phyloP scores from a whole-genome alignment of 2,329 filamentous ascomycete genomes.

The Cladobotryum protrusum region DNA sequence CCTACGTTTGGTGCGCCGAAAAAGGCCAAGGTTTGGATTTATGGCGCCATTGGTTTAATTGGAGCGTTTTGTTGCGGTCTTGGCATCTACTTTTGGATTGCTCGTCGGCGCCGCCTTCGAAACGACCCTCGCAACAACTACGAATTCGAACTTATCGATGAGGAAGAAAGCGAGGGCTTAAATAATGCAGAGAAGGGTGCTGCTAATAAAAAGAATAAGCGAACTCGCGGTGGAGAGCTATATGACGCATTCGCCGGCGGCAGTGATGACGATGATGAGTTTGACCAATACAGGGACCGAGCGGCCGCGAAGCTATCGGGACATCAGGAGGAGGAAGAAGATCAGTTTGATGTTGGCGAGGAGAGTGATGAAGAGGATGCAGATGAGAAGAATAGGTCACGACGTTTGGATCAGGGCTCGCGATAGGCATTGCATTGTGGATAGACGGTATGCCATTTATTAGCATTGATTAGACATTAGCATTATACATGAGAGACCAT shows the following conservation, averaged over 20 bases:
- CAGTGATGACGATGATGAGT: conserved; percentile 57
- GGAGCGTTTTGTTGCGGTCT: conserved; percentile 74
- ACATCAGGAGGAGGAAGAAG: conserved; percentile 27
- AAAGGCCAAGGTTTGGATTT: conserved; percentile 89
- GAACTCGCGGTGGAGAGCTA: conserved; percentile 72
- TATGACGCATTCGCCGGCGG: conserved; percentile 97
- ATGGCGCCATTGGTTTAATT: conserved; percentile 77
- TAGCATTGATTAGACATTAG: conserved; percentile 3
- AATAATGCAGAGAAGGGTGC: conserved; percentile 40
- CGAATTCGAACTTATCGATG: conserved; percentile 88
- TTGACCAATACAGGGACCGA: conserved; percentile 37
- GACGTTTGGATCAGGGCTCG: conserved; percentile 6
- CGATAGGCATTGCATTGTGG: no score
- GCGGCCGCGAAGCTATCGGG: conserved; percentile 24
- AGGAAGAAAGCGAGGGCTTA: conserved; percentile 62
- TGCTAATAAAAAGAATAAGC: conserved; percentile 37
- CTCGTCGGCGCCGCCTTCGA: conserved; percentile 67
- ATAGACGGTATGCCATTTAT: no score
- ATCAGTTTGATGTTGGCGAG: conserved; percentile 47
- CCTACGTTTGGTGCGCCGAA: conserved; percentile 86
- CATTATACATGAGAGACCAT: no score
- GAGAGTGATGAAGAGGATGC: conserved; percentile 37
- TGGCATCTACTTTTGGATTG: conserved; percentile 73
- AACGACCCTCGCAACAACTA: conserved; percentile 76
- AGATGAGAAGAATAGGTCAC: conserved; percentile 23